These are phyloP conservation scores for Amoeboradix gromovi DNA, from an alignment of 371 early-diverging fungal genomes.

Conservation along the genomic window DNA sequence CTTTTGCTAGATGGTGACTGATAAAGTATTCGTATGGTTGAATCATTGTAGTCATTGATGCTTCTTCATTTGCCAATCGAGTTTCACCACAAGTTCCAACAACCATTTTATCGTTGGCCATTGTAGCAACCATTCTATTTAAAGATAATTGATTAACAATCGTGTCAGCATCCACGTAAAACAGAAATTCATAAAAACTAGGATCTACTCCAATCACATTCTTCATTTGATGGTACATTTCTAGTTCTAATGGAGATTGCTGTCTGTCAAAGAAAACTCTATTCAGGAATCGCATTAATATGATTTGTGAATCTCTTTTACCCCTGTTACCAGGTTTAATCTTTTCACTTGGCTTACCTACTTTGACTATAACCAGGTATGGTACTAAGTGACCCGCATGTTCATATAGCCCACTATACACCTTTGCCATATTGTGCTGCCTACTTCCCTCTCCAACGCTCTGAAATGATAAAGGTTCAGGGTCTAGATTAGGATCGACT, in stretches of 20 bases:
- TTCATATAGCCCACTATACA: slow-evolving; percentile 88
- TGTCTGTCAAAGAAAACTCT: slow-evolving; percentile 59
- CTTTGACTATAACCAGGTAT: slow-evolving; percentile 49
- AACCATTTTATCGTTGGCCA: slow-evolving; percentile 60
- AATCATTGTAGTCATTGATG: slow-evolving; percentile 81
- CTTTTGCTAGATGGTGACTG: slow-evolving; percentile 73
- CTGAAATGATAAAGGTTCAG: slow-evolving; percentile 67
- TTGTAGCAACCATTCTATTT: slow-evolving; percentile 47
- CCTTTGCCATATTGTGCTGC: slow-evolving; percentile 72
- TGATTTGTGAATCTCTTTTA: slow-evolving; percentile 59
- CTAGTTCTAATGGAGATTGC: slow-evolving; percentile 70
- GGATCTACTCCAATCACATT: slow-evolving; percentile 65
- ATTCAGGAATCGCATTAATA: slow-evolving; percentile 45
- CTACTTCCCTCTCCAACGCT: slow-evolving; percentile 65
- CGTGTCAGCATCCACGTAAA: slow-evolving; percentile 90
- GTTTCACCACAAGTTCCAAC: slow-evolving; percentile 84
- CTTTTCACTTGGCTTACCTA: slow-evolving; percentile 35
- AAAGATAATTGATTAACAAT: slow-evolving; percentile 52
- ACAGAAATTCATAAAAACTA: slow-evolving; percentile 55
- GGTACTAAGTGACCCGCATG: slow-evolving; percentile 53
- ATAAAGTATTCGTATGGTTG: slow-evolving; percentile 95
- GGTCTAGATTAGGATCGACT: slow-evolving; percentile 50
- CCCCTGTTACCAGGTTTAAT: slow-evolving; percentile 45
- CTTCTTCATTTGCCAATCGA: slow-evolving; percentile 49
- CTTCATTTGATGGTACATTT: slow-evolving; percentile 70